Conservation (phyloP, 2,329 filamentous ascomycete genomes). For the Ilyonectria destructans region DNA sequence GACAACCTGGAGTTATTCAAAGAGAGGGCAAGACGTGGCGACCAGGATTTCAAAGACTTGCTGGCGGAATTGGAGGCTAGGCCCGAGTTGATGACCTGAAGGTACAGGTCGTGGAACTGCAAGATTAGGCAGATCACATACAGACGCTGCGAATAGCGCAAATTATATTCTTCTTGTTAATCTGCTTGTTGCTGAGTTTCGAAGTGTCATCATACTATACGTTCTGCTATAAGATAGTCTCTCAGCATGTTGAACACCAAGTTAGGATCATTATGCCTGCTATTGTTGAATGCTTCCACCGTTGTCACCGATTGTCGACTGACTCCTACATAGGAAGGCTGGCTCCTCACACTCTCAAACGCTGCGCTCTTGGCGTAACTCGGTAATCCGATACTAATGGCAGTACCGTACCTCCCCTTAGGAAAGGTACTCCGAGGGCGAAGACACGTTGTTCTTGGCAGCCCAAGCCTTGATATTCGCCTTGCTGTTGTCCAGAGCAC, state of each 20-base stretch:
- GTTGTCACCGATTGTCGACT: not conserved
- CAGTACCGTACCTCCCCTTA: not conserved
- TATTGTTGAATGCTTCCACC: not conserved
- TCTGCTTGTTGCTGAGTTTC: not conserved
- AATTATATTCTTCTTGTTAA: too few relatives aligned
- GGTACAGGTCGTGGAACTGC: too few relatives aligned
- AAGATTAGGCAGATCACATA: too few relatives aligned
- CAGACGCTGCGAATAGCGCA: not conserved
- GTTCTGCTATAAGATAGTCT: not conserved
- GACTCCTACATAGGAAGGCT: too few relatives aligned
- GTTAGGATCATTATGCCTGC: not conserved
- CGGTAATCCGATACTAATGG: not conserved
- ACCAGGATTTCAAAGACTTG: not conserved
- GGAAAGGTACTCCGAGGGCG: conserved; percentile 49
- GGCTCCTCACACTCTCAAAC: too few relatives aligned
- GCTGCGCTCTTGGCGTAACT: not conserved
- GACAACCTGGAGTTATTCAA: not conserved
- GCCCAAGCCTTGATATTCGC: conserved; percentile 55
- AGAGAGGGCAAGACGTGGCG: not conserved
- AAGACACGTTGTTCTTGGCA: conserved; percentile 55
- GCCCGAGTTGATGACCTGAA: not conserved
- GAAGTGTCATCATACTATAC: not conserved
- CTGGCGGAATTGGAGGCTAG: not conserved
- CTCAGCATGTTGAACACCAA: not conserved
- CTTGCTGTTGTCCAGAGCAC: conserved; percentile 48